Percentiles rank a stretch among this genome's conserved stretches.
These are phyloP conservation scores for Syncephalastrum monosporum DNA, from an alignment of 371 early-diverging fungal genomes.

Conservation along the genomic window DNA sequence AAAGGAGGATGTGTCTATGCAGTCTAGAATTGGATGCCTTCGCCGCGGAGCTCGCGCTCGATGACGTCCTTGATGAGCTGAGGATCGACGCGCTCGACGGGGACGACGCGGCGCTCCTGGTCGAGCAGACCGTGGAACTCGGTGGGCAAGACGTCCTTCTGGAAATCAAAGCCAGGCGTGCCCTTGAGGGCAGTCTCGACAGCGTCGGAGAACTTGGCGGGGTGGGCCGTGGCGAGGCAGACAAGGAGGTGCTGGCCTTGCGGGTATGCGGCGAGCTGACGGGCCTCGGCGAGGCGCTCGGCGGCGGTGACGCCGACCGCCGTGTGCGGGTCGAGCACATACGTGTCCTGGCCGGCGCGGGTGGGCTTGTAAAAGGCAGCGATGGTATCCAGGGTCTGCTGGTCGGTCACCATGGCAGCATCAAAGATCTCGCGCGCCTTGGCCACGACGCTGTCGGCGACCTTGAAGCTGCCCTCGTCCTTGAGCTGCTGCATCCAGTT, in stretches of 20 bases:
- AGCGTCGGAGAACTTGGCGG: conserved; percentile 95
- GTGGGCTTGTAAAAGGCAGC: conserved; percentile 59
- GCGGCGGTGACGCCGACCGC: conserved; percentile 93
- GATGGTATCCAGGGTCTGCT: conserved; percentile 75
- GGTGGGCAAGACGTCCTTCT: conserved; percentile 63
- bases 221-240: conserved; percentile 92
- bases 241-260: conserved; percentile 51
- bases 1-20: neutral
- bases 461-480: conserved; percentile 69
- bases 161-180: conserved; percentile 56
- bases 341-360: conserved; percentile 49
- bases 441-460: conserved; percentile 58
- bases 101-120: conserved; percentile 62
- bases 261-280: conserved; percentile 29
- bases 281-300: conserved; percentile 44
- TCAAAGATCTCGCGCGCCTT: conserved; percentile 75
- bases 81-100: conserved; percentile 59
- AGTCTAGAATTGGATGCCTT: conserved; percentile 45
- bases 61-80: conserved; percentile 59
- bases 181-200: conserved; percentile 77
- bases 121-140: conserved; percentile 73
- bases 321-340: conserved; percentile 95
- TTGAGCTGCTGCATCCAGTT: conserved; percentile 84
- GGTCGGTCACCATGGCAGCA: conserved; percentile 76
- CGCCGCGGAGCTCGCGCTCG: conserved; percentile 52